phyloP scores from a whole-genome alignment of 495 filamentous ascomycete species.

The Hypoxylon crocopeplum region DNA sequence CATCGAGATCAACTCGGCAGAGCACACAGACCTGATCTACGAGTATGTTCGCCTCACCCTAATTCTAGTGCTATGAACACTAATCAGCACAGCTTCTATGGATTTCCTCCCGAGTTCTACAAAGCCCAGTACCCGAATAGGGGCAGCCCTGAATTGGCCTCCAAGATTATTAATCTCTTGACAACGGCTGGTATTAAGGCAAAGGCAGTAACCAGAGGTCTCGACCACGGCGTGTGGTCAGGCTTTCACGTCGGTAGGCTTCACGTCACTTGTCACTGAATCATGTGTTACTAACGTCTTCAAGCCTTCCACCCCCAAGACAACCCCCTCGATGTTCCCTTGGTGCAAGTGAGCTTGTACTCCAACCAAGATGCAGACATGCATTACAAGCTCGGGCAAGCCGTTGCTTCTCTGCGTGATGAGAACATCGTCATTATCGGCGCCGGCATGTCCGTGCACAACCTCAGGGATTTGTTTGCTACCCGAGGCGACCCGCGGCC shows the following conservation, averaged over 20 bases:
- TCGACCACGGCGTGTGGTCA: constrained; percentile 85
- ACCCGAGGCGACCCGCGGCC: constrained; percentile 54
- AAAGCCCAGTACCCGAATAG: constrained; percentile 72
- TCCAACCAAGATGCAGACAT: constrained; percentile 69
- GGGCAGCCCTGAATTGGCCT: constrained; percentile 70
- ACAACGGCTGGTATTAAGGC: constrained; percentile 67
- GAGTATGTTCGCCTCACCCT: too few species aligned
- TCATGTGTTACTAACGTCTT: constrained; percentile 12
- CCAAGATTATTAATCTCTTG: constrained; percentile 67
- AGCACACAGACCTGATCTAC: constrained; percentile 77
- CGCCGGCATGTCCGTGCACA: constrained; percentile 89
- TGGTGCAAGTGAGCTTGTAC: constrained; percentile 84
- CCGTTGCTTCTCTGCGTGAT: constrained; percentile 70
- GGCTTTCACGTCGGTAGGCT: constrained; percentile 64
- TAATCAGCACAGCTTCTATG: constrained; percentile 68
- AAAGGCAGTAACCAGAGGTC: constrained; percentile 67
- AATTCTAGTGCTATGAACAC: too few species aligned
- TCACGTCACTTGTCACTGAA: constrained; percentile 41
- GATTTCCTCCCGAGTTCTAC: constrained; percentile 71
- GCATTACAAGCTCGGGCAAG: constrained; percentile 76
- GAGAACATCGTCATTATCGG: constrained; percentile 76
- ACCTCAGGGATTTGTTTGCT: constrained; percentile 70
- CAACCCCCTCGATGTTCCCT: constrained; percentile 79
- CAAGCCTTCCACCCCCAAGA: constrained; percentile 67
- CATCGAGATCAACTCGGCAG: constrained; percentile 76